Conservation (phyloP, 2,329 filamentous ascomycete genomes). For the Fusarium sp. region DNA sequence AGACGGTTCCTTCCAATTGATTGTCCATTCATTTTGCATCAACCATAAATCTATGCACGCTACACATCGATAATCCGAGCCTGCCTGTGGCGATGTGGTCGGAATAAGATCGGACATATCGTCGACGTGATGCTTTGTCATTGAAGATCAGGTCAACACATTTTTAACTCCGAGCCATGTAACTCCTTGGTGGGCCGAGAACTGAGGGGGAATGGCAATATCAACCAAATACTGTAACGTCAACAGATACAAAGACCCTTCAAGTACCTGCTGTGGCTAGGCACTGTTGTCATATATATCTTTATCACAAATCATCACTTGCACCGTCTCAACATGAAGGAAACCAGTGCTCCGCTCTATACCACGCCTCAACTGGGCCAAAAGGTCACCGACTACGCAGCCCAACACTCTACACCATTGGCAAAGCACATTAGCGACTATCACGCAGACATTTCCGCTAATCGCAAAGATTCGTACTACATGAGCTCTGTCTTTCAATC, state of each 20-base stretch:
- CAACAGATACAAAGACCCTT: not conserved
- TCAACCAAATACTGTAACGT: not conserved
- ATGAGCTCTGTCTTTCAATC: slow-evolving; percentile 56
- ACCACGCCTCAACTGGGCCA: slow-evolving; percentile 52
- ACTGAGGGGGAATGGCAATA: slow-evolving; percentile 22
- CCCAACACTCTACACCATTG: slow-evolving; percentile 53
- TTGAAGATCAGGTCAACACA: slow-evolving; percentile 9
- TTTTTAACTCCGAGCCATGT: slow-evolving; percentile 29
- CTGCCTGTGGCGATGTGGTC: slow-evolving; percentile 7
- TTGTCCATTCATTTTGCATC: slow-evolving; percentile 22
- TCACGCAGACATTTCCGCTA: slow-evolving; percentile 47
- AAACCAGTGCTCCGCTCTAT: slow-evolving; percentile 52
- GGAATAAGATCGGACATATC: slow-evolving; percentile 30
- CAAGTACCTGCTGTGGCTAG: not conserved
- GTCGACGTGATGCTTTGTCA: slow-evolving; percentile 11
- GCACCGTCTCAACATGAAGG: slow-evolving; percentile 49
- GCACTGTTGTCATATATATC: too few relatives aligned
- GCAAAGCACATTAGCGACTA: slow-evolving; percentile 55
- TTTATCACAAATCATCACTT: not conserved
- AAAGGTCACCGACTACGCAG: slow-evolving; percentile 55
- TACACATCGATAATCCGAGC: slow-evolving; percentile 9
- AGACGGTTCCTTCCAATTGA: slow-evolving; percentile 24
- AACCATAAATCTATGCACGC: not conserved
- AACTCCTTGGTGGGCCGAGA: slow-evolving; percentile 31
- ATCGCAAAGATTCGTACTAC: slow-evolving; percentile 46